Conservation (phyloP, 495 filamentous ascomycete genomes). For the Penicillium bialowiezense region DNA sequence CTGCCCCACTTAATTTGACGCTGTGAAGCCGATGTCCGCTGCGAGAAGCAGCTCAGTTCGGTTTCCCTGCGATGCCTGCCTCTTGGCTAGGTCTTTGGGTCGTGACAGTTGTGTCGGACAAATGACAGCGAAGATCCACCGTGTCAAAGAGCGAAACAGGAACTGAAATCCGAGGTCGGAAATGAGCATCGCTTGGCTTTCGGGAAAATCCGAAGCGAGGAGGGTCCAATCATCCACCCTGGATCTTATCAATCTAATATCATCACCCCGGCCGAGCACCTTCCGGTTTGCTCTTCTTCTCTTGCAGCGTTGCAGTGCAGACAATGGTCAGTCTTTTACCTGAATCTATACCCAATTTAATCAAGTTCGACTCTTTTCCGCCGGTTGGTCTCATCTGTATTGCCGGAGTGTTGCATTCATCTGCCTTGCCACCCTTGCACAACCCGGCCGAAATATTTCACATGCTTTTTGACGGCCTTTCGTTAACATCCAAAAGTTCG, state of each 20-base stretch:
- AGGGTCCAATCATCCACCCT: conserved; percentile 2
- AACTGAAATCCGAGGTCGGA: background rate
- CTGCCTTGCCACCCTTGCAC: too few species aligned
- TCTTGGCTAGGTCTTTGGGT: too few species aligned
- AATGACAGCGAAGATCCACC: background rate
- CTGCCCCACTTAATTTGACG: background rate
- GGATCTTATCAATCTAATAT: conserved; percentile 25
- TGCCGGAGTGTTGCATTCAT: too few species aligned
- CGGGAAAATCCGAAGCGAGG: background rate
- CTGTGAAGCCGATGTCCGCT: background rate
- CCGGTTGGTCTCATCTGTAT: too few species aligned
- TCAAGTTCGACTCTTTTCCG: too few species aligned
- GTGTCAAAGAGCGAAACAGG: background rate
- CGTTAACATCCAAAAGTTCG: background rate
- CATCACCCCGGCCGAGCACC: conserved; percentile 8
- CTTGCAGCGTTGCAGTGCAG: background rate
- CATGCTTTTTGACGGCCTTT: background rate
- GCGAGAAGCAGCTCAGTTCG: too few species aligned
- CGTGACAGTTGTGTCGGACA: too few species aligned
- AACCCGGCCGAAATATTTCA: background rate
- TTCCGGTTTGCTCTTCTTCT: conserved; percentile 8
- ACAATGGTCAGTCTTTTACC: background rate
- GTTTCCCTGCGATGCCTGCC: too few species aligned
- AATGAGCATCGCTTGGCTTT: background rate
- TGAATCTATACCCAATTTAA: too few species aligned